Evolutionary conservation across 2,329 filamentous ascomycete genomes (phyloP).

Genomic region (Calycina marina): DNA sequence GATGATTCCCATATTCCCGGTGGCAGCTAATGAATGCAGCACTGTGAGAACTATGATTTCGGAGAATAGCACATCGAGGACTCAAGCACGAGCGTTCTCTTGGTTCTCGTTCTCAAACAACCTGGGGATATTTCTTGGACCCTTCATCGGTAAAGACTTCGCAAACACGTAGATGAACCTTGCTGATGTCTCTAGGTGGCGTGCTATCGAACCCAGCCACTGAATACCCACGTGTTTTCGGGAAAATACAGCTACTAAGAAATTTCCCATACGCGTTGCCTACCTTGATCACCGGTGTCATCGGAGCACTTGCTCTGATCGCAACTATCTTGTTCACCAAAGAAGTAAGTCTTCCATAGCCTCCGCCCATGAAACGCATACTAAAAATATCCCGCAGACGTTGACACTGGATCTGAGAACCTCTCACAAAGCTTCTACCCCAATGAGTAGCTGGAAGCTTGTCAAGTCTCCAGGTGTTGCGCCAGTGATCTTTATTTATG

Average conservation of each 20-base stretch:
- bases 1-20: background rate
- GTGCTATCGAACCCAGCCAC: slow-evolving; percentile 49
- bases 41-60: slow-evolving; percentile 62
- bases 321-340: slow-evolving; percentile 41
- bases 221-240: slow-evolving; percentile 47
- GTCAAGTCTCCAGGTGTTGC: slow-evolving; percentile 48
- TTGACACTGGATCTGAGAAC: slow-evolving; percentile 28
- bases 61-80: slow-evolving; percentile 54
- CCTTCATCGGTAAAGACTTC: slow-evolving; percentile 26
- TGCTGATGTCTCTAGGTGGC: slow-evolving; percentile 35
- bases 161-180: slow-evolving; percentile 3
- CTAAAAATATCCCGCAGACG: background rate
- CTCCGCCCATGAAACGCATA: background rate
- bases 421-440: slow-evolving; percentile 13
- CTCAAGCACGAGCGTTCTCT: slow-evolving; percentile 59
- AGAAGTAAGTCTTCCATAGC: slow-evolving; percentile 30
- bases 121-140: slow-evolving; percentile 58
- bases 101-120: slow-evolving; percentile 67
- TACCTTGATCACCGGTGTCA: slow-evolving; percentile 38
- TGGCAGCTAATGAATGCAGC: slow-evolving; percentile 5
- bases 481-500: slow-evolving; percentile 51
- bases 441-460: slow-evolving; percentile 36
- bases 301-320: slow-evolving; percentile 39
- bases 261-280: slow-evolving; percentile 53
- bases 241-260: slow-evolving; percentile 39